Percentiles rank a stretch among this genome's conserved stretches.
Conservation (phyloP, 768 basidiomycete genomes). For the Naganishia vishniacii region DNA sequence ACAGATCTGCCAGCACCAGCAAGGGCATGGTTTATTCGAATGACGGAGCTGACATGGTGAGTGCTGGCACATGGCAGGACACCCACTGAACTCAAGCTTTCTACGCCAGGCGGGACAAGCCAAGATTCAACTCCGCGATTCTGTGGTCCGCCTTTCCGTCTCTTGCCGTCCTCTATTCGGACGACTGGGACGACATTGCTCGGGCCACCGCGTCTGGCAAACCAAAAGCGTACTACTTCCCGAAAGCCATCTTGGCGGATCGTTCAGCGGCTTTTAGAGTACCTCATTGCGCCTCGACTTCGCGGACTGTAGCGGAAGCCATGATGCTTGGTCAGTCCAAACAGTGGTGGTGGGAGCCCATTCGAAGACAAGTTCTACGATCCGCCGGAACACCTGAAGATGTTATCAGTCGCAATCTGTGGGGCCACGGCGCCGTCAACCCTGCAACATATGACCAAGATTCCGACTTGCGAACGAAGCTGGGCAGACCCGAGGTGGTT, state of each 20-base stretch:
- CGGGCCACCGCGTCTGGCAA: slow-evolving; percentile 34
- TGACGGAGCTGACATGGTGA: slow-evolving; percentile 37
- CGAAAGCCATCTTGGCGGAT: slow-evolving; percentile 64
- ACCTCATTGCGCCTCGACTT: slow-evolving; percentile 58
- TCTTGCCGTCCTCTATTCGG: slow-evolving; percentile 56
- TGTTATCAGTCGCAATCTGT: slow-evolving; percentile 40
- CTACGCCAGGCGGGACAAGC: slow-evolving; percentile 60
- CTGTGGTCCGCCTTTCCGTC: slow-evolving; percentile 66
- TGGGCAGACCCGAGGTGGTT: slow-evolving; percentile 8
- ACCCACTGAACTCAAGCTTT: no score
- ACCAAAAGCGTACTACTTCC: slow-evolving; percentile 62
- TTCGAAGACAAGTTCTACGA: slow-evolving; percentile 61
- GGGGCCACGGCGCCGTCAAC: slow-evolving; percentile 43
- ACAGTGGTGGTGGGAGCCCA: slow-evolving; percentile 70
- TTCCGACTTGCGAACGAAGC: background rate
- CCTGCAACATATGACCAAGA: slow-evolving; percentile 29
- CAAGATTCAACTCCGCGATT: slow-evolving; percentile 72
- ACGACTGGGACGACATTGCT: slow-evolving; percentile 68
- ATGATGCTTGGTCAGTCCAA: slow-evolving; percentile 50
- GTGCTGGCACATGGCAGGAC: slow-evolving; percentile 14
- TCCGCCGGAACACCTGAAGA: slow-evolving; percentile 57
- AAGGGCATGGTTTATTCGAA: slow-evolving; percentile 65
- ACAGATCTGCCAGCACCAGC: slow-evolving; percentile 56
- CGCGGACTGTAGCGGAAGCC: slow-evolving; percentile 67
- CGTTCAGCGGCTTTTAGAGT: slow-evolving; percentile 73